These are phyloP conservation scores for Fusarium heterosporum DNA, from an alignment of 2,329 filamentous ascomycete genomes.

Conservation along the genomic window DNA sequence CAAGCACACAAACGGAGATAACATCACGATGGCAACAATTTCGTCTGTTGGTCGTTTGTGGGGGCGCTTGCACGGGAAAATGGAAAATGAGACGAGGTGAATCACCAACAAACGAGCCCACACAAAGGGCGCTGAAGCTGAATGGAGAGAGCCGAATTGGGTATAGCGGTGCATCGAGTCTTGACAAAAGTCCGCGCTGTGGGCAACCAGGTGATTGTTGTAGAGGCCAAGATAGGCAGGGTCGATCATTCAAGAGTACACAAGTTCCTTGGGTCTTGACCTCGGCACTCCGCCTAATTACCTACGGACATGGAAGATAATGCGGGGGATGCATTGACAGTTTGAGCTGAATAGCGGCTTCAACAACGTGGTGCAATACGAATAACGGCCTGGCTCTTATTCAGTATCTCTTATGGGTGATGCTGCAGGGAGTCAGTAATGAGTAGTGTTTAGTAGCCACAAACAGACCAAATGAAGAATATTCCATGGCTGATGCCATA, in stretches of 20 bases:
- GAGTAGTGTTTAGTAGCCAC: neutral
- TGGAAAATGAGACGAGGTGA: neutral
- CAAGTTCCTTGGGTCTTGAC: neutral
- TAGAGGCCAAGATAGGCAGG: constrained; percentile 7
- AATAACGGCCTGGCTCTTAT: no score
- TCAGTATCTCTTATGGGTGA: no score
- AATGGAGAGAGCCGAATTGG: neutral
- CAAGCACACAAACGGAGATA: neutral
- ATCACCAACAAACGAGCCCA: neutral
- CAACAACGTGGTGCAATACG: no score
- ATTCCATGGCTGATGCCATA: neutral
- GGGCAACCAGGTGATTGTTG: constrained; percentile 15
- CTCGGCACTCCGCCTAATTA: constrained; percentile 11
- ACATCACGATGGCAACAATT: neutral
- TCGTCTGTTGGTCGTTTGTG: neutral
- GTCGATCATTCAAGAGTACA: neutral
- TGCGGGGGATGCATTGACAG: constrained; percentile 20
- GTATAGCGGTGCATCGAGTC: constrained; percentile 5
- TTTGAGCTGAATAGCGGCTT: neutral
- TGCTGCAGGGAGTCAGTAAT: no score
- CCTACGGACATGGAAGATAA: neutral
- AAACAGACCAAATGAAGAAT: neutral
- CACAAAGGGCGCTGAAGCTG: neutral
- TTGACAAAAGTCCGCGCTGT: constrained; percentile 31
- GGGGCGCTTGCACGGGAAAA: neutral